phyloP scores from a whole-genome alignment of 495 filamentous ascomycete species.

The Daldinia loculata region DNA sequence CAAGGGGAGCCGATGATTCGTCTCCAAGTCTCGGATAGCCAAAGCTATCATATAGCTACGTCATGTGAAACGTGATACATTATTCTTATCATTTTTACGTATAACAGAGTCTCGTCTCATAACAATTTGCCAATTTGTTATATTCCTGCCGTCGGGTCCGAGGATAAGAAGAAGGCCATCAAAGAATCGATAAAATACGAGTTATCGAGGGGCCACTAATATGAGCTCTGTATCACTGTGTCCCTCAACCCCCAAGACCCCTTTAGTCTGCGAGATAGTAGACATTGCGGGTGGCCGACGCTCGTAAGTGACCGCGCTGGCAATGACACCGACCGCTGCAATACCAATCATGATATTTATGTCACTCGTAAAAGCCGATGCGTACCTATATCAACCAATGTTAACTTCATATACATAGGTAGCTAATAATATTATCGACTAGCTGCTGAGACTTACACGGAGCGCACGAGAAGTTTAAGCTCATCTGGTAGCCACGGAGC shows the following conservation, averaged over 20 bases:
- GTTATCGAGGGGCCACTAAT: conserved; percentile 5
- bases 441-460: conserved; percentile 25
- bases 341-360: conserved; percentile 46
- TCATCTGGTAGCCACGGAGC: conserved; percentile 33
- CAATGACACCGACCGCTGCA: conserved; percentile 41
- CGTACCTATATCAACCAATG: conserved; percentile 29
- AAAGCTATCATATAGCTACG: too few relatives aligned
- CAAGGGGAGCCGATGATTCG: too few relatives aligned
- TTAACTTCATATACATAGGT: too few relatives aligned
- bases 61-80: too few relatives aligned
- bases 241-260: conserved; percentile 39
- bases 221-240: conserved; percentile 43
- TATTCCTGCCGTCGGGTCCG: too few relatives aligned
- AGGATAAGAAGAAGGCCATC: too few relatives aligned
- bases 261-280: conserved; percentile 37
- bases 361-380: conserved; percentile 45
- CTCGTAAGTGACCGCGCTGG: conserved; percentile 42
- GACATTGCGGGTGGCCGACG: conserved; percentile 38
- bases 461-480: conserved; percentile 34
- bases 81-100: too few relatives aligned
- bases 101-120: too few relatives aligned
- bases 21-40: too few relatives aligned
- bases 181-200: too few relatives aligned
- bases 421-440: too few relatives aligned
- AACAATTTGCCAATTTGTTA: too few relatives aligned